Conservation (phyloP, 129 eudicot genomes). For the Pulicaria dysenterica region DNA sequence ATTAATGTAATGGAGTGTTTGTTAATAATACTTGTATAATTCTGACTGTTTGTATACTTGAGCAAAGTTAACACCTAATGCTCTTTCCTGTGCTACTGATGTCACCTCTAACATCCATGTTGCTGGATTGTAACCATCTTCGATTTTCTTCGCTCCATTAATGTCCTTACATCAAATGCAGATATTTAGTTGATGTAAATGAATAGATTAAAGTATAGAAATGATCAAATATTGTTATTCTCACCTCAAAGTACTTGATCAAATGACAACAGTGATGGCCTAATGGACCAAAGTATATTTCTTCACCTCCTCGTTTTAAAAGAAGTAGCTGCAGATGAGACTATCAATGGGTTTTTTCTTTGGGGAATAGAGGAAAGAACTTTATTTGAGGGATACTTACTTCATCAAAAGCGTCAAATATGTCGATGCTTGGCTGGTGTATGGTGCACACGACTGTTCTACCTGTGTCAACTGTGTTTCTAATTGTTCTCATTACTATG, state of each 20-base stretch:
- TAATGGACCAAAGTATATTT: slow-evolving; percentile 75
- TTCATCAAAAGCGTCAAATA: slow-evolving; percentile 58
- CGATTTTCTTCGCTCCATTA: slow-evolving; percentile 53
- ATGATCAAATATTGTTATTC: slow-evolving; percentile 17
- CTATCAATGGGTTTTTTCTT: not conserved
- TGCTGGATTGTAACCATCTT: slow-evolving; percentile 78
- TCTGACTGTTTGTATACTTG: slow-evolving; percentile 62
- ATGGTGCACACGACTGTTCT: slow-evolving; percentile 60
- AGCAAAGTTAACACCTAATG: slow-evolving; percentile 56
- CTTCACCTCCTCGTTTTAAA: slow-evolving; percentile 77
- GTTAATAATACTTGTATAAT: slow-evolving; percentile 46
- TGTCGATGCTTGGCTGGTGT: slow-evolving; percentile 56
- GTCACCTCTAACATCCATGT: slow-evolving; percentile 86
- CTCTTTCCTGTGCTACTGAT: slow-evolving; percentile 66
- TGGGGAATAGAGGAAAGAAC: not conserved
- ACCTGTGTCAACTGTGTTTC: slow-evolving; percentile 50
- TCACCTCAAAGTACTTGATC: slow-evolving; percentile 81
- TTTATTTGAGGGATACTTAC: slow-evolving; percentile 13
- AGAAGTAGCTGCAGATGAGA: slow-evolving; percentile 53
- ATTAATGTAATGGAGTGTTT: not conserved
- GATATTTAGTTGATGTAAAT: not conserved
- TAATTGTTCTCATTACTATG: slow-evolving; percentile 56
- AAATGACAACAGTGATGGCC: slow-evolving; percentile 63
- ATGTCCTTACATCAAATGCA: slow-evolving; percentile 43
- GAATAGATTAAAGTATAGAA: not conserved